These are phyloP conservation scores for Sungouiozyma intestinalis DNA, from an alignment of 805 yeast genomes.

Conservation along the genomic window DNA sequence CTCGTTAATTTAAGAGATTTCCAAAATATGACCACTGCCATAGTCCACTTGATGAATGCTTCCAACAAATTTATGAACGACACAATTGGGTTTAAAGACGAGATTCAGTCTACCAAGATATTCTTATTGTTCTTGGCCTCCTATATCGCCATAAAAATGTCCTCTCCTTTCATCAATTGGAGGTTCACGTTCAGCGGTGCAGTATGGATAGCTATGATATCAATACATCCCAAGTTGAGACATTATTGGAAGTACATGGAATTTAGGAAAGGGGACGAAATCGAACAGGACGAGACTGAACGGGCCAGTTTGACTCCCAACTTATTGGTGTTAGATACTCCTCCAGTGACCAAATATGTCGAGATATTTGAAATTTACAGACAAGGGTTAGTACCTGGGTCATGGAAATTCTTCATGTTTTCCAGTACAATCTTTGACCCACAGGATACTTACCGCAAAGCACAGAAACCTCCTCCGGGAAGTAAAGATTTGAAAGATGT, in stretches of 20 bases:
- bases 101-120: constrained; percentile 52
- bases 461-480: constrained; percentile 57
- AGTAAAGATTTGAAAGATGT: constrained; percentile 44
- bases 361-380: constrained; percentile 71
- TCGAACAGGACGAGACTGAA: constrained; percentile 11
- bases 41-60: constrained; percentile 40
- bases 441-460: constrained; percentile 34
- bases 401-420: constrained; percentile 53
- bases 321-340: constrained; percentile 55
- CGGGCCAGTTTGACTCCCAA: not conserved
- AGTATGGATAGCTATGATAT: constrained; percentile 46
- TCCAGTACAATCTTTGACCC: constrained; percentile 46
- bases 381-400: constrained; percentile 46
- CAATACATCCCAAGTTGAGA: constrained; percentile 50
- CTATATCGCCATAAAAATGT: constrained; percentile 33
- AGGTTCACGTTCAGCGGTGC: constrained; percentile 40
- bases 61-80: constrained; percentile 48
- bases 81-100: constrained; percentile 63
- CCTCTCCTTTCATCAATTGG: constrained; percentile 56
- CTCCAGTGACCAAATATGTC: constrained; percentile 49
- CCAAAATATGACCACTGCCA: constrained; percentile 50
- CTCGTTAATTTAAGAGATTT: constrained; percentile 59
- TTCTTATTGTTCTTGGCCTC: constrained; percentile 33
- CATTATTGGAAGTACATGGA: not conserved
- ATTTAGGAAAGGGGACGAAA: not conserved